phyloP scores from a whole-genome alignment of 2,329 filamentous ascomycete genomes.

The Venturia asperata region DNA sequence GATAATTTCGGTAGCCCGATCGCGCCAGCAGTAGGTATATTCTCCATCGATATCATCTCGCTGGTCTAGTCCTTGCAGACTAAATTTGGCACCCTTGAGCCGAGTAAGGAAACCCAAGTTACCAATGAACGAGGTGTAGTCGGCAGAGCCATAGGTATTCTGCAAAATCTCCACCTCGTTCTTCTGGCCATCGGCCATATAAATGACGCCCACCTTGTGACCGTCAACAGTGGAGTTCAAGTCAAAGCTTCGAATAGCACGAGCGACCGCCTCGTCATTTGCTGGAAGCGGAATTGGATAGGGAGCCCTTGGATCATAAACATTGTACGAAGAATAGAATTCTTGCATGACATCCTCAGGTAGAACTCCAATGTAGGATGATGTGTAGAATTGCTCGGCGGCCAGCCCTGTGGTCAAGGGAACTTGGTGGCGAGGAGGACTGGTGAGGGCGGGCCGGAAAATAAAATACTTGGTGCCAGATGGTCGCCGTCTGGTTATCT shows the following conservation, averaged over 20 bases:
- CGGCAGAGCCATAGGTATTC: slow-evolving; percentile 77
- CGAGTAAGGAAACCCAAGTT: slow-evolving; percentile 74
- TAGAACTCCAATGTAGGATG: slow-evolving; percentile 55
- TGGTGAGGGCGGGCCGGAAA: slow-evolving; percentile 31
- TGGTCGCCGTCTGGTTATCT: slow-evolving; percentile 64
- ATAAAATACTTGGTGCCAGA: slow-evolving; percentile 39
- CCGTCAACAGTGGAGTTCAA: slow-evolving; percentile 84
- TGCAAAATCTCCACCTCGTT: slow-evolving; percentile 76
- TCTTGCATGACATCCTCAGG: slow-evolving; percentile 68
- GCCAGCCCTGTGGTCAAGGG: slow-evolving; percentile 35
- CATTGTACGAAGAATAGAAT: slow-evolving; percentile 49
- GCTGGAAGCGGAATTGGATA: slow-evolving; percentile 68
- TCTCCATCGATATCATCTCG: slow-evolving; percentile 73
- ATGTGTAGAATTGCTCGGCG: slow-evolving; percentile 38
- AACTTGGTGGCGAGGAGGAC: slow-evolving; percentile 36
- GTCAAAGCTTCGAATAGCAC: slow-evolving; percentile 77
- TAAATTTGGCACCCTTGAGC: slow-evolving; percentile 77
- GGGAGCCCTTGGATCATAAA: slow-evolving; percentile 22
- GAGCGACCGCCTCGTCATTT: slow-evolving; percentile 58
- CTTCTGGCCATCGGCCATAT: slow-evolving; percentile 81
- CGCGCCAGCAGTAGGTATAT: slow-evolving; percentile 88
- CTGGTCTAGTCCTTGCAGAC: slow-evolving; percentile 84
- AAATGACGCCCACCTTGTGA: slow-evolving; percentile 91
- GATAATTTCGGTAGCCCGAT: slow-evolving; percentile 88
- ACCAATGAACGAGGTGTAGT: slow-evolving; percentile 80